phyloP scores from a whole-genome alignment of 805 yeast species.

The Wickerhamomyces strasburgensis region DNA sequence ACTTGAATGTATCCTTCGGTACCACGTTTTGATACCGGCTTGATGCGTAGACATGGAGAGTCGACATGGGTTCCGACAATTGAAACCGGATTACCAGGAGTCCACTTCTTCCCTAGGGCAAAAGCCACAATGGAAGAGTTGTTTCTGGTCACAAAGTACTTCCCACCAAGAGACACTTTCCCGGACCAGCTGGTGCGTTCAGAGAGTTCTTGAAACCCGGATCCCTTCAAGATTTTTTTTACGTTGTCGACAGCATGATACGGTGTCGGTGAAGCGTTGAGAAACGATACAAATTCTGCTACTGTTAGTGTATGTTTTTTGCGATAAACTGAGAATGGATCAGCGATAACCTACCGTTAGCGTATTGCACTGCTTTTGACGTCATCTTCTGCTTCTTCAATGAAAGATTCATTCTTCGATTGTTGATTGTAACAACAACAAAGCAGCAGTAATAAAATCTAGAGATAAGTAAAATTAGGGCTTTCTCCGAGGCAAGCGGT shows the following conservation, averaged over 20 bases:
- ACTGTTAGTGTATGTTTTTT: too few species aligned
- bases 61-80: conserved; percentile 97
- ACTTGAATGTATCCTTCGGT: conserved; percentile 79
- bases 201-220: conserved; percentile 70
- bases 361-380: conserved; percentile 21
- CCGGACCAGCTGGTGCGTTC: conserved; percentile 73
- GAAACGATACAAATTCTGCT: conserved; percentile 65
- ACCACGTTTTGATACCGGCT: conserved; percentile 72
- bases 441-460: neutral
- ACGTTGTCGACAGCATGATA: conserved; percentile 82
- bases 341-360: conserved; percentile 25
- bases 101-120: conserved; percentile 67
- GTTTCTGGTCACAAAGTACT: conserved; percentile 85
- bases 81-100: conserved; percentile 75
- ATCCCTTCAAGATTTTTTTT: conserved; percentile 44
- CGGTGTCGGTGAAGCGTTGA: conserved; percentile 87
- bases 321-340: too few species aligned
- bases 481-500: neutral
- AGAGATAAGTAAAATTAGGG: neutral
- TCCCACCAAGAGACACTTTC: conserved; percentile 46
- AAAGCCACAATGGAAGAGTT: conserved; percentile 87
- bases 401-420: conserved; percentile 4
- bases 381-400: conserved; percentile 9
- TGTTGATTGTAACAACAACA: too few species aligned
- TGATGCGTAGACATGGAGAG: conserved; percentile 83